Percentiles rank a stretch among this genome's conserved stretches.
Conservation (phyloP, 352 stramenopile genomes). For the Phytophthora citricola region DNA sequence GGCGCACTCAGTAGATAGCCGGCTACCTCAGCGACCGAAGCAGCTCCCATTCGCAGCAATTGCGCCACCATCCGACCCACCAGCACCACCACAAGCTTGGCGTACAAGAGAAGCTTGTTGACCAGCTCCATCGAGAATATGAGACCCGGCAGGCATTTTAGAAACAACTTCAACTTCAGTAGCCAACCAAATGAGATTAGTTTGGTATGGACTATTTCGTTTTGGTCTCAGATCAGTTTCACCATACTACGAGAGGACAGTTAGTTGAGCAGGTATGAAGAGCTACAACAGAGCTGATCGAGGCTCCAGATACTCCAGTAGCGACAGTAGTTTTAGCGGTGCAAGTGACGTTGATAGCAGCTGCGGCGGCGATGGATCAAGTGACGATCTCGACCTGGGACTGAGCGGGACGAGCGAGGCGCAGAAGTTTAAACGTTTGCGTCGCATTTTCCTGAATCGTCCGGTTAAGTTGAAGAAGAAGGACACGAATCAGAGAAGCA, state of each 20-base stretch:
- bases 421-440: constrained; percentile 59
- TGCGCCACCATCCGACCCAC: constrained; percentile 17
- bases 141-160: constrained; percentile 19
- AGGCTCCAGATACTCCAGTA: constrained; percentile 3
- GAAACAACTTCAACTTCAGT: constrained; percentile 32
- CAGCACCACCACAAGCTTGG: constrained; percentile 25
- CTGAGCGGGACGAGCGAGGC: constrained; percentile 40
- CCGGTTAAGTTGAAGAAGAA: constrained; percentile 27
- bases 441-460: constrained; percentile 77
- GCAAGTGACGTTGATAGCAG: constrained; percentile 22
- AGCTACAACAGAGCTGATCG: neutral
- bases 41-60: constrained; percentile 18
- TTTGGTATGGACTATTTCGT: constrained; percentile 8
- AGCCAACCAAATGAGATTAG: constrained; percentile 13
- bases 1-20: constrained; percentile 12
- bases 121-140: constrained; percentile 16
- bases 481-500: constrained; percentile 11
- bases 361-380: constrained; percentile 16
- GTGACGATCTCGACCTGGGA: constrained; percentile 25
- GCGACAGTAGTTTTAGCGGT: constrained; percentile 28
- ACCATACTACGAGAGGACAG: too few relatives aligned
- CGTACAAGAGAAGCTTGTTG: constrained; percentile 32
- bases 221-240: constrained; percentile 18
- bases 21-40: constrained; percentile 2
- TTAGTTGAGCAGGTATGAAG: constrained; percentile 6